Percentiles rank a stretch among this genome's conserved stretches.
These are phyloP conservation scores for Rhodotorula sp. DNA, from an alignment of 1,284 basidiomycete species.

Conservation along the genomic window DNA sequence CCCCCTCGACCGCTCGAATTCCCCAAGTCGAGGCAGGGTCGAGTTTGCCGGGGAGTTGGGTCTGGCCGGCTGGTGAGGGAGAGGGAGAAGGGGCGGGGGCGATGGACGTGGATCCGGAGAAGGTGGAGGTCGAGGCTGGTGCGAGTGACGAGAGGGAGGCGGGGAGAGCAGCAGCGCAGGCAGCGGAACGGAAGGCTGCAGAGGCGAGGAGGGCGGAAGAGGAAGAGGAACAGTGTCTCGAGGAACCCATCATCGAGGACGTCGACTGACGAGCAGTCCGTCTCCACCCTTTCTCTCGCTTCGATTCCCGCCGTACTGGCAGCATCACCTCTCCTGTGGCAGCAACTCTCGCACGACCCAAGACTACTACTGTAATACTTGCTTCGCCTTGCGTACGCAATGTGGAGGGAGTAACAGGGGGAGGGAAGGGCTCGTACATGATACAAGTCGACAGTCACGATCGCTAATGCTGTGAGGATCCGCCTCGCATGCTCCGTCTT, in stretches of 20 bases:
- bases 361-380: not conserved
- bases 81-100: not conserved
- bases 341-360: not conserved
- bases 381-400: not conserved
- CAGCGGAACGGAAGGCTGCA: conserved; percentile 17
- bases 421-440: too few species aligned
- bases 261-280: conserved; percentile 7
- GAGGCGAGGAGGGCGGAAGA: not conserved
- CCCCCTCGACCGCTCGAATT: conserved; percentile 14
- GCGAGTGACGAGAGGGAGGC: conserved; percentile 6
- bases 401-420: too few species aligned
- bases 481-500: too few species aligned
- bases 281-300: not conserved
- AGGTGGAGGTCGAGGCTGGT: not conserved
- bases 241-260: conserved; percentile 18
- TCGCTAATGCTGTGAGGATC: too few species aligned
- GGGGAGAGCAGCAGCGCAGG: conserved; percentile 16
- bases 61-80: not conserved
- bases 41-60: conserved; percentile 22
- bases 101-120: not conserved
- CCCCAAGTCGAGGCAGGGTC: conserved; percentile 25
- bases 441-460: too few species aligned
- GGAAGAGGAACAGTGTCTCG: not conserved
- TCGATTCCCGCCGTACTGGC: not conserved
- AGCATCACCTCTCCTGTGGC: too few species aligned